phyloP scores from a whole-genome alignment of 495 filamentous ascomycete genomes.

The Podospora pseudoanserina region DNA sequence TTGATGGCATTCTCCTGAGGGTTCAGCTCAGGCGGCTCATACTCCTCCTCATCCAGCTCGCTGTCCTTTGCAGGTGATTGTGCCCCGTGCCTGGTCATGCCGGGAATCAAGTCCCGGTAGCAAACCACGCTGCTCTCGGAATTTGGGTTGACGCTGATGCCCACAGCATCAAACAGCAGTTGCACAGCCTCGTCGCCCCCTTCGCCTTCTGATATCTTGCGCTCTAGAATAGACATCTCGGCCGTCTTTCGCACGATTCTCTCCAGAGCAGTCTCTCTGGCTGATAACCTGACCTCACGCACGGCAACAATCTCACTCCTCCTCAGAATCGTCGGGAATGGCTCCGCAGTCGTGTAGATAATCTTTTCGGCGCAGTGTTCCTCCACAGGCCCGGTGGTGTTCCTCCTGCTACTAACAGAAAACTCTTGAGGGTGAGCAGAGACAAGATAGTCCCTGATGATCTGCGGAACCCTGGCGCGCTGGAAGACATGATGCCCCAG shows the following conservation, averaged over 20 bases:
- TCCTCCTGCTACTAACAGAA: conserved; percentile 64
- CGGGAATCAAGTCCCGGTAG: conserved; percentile 69
- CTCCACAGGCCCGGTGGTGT: conserved; percentile 58
- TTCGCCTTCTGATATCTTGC: conserved; percentile 70
- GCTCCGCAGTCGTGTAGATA: conserved; percentile 75
- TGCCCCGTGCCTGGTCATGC: conserved; percentile 35
- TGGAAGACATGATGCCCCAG: conserved; percentile 83
- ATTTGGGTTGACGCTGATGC: conserved; percentile 63
- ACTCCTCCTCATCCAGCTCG: conserved; percentile 45
- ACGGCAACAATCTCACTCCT: conserved; percentile 76
- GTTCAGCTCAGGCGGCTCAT: conserved; percentile 51
- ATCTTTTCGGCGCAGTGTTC: conserved; percentile 82
- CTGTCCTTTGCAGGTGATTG: conserved; percentile 47
- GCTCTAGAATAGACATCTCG: conserved; percentile 73
- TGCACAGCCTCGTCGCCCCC: conserved; percentile 54
- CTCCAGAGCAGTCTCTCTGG: conserved; percentile 84
- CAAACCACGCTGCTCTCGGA: conserved; percentile 67
- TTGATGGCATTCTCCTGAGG: conserved; percentile 79
- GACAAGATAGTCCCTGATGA: conserved; percentile 80
- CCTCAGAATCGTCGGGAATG: conserved; percentile 88
- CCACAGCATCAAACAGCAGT: conserved; percentile 67
- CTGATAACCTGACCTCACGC: conserved; percentile 60
- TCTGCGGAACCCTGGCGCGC: conserved; percentile 73
- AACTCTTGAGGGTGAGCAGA: conserved; percentile 69
- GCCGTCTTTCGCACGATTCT: conserved; percentile 87